A percentile compares a stretch with the other conserved stretches of the same genome.
Conservation (phyloP, 371 early-diverging fungal species). For the Mortierella sp. region DNA sequence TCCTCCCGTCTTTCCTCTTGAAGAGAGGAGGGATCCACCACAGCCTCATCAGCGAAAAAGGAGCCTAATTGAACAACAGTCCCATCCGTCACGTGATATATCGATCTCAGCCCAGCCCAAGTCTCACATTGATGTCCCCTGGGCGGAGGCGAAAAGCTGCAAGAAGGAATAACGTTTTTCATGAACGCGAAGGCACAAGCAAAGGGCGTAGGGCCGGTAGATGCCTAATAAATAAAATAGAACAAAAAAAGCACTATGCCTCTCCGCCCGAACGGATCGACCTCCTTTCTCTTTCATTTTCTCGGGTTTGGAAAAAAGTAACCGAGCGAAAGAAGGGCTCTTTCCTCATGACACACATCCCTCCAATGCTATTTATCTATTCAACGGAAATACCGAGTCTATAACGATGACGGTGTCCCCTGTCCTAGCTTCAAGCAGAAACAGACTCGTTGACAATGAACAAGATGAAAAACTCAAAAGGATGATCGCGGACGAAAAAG, state of each 20-base stretch:
- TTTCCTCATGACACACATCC: neutral
- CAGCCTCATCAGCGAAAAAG: no score
- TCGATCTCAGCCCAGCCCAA: neutral
- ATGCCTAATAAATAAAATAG: neutral
- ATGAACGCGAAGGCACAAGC: neutral
- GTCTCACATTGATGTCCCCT: neutral
- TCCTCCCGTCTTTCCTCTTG: neutral
- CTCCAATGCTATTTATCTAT: neutral
- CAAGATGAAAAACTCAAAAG: neutral
- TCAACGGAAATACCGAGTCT: neutral
- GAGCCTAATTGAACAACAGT: neutral
- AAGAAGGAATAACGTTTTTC: conserved; percentile 5
- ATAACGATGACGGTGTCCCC: neutral
- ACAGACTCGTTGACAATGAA: neutral
- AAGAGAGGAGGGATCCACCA: no score
- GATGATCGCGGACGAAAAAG: neutral
- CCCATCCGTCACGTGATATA: neutral
- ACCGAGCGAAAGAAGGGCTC: neutral
- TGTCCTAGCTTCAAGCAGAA: neutral
- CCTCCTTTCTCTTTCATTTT: neutral
- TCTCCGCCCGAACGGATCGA: neutral
- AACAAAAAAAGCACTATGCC: neutral
- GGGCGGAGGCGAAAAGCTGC: neutral
- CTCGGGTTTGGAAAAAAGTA: conserved; percentile 10
- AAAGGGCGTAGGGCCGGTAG: neutral